Evolutionary conservation across 2,329 filamentous ascomycete genomes (phyloP).

Genomic region (Trichophyton simii): DNA sequence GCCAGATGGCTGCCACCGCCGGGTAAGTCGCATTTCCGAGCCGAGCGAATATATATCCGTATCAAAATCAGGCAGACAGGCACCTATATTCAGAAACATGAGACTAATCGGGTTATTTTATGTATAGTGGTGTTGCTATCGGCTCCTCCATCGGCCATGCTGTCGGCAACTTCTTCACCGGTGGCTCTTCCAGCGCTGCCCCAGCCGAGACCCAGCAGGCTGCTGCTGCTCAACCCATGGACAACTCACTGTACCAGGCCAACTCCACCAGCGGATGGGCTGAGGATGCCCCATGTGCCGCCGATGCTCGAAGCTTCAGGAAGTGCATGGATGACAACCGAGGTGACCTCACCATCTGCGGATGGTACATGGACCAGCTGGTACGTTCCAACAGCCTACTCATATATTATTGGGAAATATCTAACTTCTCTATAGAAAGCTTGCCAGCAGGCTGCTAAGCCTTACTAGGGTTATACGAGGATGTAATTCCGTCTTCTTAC

Average conservation of each 20-base stretch:
- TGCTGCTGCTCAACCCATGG: constrained; percentile 43
- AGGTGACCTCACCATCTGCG: constrained; percentile 90
- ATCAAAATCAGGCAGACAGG: neutral
- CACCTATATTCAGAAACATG: neutral
- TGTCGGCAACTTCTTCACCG: constrained; percentile 76
- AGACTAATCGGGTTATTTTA: constrained; percentile 9
- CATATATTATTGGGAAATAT: neutral
- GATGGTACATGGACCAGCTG: constrained; percentile 96
- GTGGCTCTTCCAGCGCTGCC: constrained; percentile 48
- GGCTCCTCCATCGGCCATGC: constrained; percentile 93
- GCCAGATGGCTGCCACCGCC: constrained; percentile 94
- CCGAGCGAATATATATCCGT: neutral
- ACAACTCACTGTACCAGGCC: constrained; percentile 34
- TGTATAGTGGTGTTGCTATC: constrained; percentile 77
- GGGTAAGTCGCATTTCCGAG: constrained; percentile 54
- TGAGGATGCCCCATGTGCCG: constrained; percentile 54
- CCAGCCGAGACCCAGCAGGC: constrained; percentile 43
- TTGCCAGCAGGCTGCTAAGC: constrained; percentile 64
- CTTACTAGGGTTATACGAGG: constrained; percentile 42
- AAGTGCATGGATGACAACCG: constrained; percentile 92
- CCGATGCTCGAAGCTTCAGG: constrained; percentile 73
- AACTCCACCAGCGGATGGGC: constrained; percentile 35
- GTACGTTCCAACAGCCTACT: constrained; percentile 22
- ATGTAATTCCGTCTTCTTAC: neutral
- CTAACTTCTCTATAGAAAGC: constrained; percentile 46